Base-by-base conservation (phyloP, 495 filamentous ascomycete species). In the Aspergillus wentii region DNA sequence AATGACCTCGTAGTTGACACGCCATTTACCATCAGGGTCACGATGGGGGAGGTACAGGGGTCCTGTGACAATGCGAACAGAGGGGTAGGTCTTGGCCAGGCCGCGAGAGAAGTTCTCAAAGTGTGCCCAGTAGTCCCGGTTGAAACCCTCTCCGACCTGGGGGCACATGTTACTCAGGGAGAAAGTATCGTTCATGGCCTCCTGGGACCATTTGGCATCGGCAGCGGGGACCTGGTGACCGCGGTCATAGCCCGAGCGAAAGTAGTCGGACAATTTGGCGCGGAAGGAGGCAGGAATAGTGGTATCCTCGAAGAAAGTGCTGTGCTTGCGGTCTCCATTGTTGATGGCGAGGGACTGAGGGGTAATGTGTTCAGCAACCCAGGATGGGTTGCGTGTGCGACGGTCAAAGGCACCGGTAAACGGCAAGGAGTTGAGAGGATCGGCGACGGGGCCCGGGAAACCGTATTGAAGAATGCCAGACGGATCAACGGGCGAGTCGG, bases 281-380 rank as follows among this genome's bases (percentile, higher is more conserved):
- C 89, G 85, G 76, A 95, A 98, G 56, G 83, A 80, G 8, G 82
- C 71, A 2, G 92, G 92, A 44, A 98, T 82, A 23, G 62, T 60
- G 2, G 59, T 49, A 64, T 98, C 92, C 61, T 98, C 92, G 41
- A 78, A 60, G 62, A 98, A 98, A 33, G 67, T 62, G 53, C 79
- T 85, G 71, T 92, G 74, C 57, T 85, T 83, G 51, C 92, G 80
- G 71, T 98, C 88, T 38, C 78, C 92, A 48, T 84, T 75, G 44
- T 80, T 79, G 16, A 68, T 51, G 3, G 81, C 69, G 4, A 98
- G 76, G 0, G 91, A 96, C 17, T 75, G 72, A n/a, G 88, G 82
- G 0, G 92, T 98, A 63, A 98, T 95, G 72, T 98, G 92, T 67
- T 98, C 92, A 37, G 82, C 89, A 6, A 96, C 92, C 92, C 92